Evolutionary conservation across 2,329 filamentous ascomycete genomes (phyloP).

Genomic region (Exophiala sp.): DNA sequence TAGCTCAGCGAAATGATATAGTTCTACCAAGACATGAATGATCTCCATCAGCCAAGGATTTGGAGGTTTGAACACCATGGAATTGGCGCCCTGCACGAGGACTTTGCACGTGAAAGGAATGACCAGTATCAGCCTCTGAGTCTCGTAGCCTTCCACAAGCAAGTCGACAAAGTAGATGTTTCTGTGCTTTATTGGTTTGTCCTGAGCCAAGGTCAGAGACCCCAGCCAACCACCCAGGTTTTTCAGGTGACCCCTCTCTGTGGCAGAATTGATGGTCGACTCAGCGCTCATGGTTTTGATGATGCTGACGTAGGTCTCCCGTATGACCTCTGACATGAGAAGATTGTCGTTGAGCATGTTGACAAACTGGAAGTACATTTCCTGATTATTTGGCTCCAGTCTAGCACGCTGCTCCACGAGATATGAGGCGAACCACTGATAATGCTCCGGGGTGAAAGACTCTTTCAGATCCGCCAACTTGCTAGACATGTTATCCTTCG

Average conservation of each 20-base stretch:
- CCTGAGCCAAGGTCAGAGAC: conserved; percentile 81
- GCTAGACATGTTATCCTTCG: conserved; percentile 74
- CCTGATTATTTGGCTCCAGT: conserved; percentile 93
- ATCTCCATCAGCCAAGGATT: conserved; percentile 99
- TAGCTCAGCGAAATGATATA: conserved; percentile 87
- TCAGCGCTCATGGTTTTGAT: conserved; percentile 86
- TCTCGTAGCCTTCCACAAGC: conserved; percentile 87
- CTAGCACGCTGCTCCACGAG: conserved; percentile 94
- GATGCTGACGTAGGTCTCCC: conserved; percentile 85
- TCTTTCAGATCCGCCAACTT: conserved; percentile 79
- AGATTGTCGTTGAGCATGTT: conserved; percentile 71
- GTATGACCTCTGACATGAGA: conserved; percentile 81
- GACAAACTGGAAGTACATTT: conserved; percentile 84
- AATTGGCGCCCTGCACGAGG: conserved; percentile 73
- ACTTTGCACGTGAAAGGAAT: conserved; percentile 99
- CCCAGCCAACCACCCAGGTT: conserved; percentile 93
- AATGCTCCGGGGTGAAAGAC: conserved; percentile 70
- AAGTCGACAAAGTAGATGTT: conserved; percentile 97
- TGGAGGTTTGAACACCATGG: conserved; percentile 83
- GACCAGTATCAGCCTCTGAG: conserved; percentile 81
- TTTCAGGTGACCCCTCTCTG: conserved; percentile 82
- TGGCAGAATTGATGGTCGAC: conserved; percentile 72
- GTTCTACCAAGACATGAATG: conserved; percentile 78
- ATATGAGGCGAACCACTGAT: conserved; percentile 95
- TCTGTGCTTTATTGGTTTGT: conserved; percentile 91